These are phyloP conservation scores for Blepharisma japonicum DNA, from an alignment of 73 alveolate species.

Conservation along the genomic window DNA sequence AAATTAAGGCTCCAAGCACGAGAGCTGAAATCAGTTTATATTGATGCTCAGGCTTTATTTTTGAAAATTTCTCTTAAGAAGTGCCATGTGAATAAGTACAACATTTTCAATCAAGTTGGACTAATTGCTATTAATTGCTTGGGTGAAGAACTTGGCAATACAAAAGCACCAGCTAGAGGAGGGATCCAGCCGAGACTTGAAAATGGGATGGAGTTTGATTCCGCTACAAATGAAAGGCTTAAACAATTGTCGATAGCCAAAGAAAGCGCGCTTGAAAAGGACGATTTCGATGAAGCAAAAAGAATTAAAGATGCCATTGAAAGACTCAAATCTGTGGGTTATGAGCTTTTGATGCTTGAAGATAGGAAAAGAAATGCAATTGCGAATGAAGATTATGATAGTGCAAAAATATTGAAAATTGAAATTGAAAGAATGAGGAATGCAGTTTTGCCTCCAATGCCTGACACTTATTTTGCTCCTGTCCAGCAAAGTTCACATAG, in stretches of 20 bases:
- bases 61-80: conserved; percentile 64
- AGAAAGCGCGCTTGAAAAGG: conserved; percentile 91
- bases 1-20: conserved; percentile 92
- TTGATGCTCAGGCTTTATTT: conserved; percentile 56
- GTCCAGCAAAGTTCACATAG: not conserved
- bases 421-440: conserved; percentile 88
- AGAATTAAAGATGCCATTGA: conserved; percentile 84
- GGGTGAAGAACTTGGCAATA: conserved; percentile 57
- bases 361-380: conserved; percentile 92
- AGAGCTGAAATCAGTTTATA: conserved; percentile 85
- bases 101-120: conserved; percentile 78
- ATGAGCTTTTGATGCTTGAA: conserved; percentile 63
- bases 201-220: conserved; percentile 75
- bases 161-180: not conserved
- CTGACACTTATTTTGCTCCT: conserved; percentile 25
- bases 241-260: conserved; percentile 80
- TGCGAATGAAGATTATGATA: conserved; percentile 89
- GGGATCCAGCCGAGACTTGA: conserved; percentile 44
- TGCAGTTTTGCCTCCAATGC: conserved; percentile 67
- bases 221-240: conserved; percentile 78
- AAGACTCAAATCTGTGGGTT: conserved; percentile 70
- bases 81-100: conserved; percentile 83
- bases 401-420: conserved; percentile 83
- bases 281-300: conserved; percentile 95
- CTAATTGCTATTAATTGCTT: conserved; percentile 80